Conservation (phyloP, 2,329 filamentous ascomycete species). For the Fusarium veterinarium region DNA sequence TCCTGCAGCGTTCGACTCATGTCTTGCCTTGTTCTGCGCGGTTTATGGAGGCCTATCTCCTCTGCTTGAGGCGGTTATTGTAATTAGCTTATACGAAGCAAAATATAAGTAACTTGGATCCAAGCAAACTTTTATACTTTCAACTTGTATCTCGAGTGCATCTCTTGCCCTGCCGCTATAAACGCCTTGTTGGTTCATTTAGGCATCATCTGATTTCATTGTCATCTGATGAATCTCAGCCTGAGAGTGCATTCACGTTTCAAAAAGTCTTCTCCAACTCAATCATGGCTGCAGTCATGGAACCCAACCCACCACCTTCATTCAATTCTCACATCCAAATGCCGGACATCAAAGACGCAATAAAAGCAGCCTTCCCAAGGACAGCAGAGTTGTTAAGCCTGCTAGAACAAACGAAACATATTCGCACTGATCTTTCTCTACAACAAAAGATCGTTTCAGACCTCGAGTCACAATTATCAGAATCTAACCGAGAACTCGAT, state of each 20-base stretch:
- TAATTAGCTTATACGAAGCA: not conserved
- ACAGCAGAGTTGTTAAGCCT: constrained; percentile 58
- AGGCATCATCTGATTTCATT: constrained; percentile 20
- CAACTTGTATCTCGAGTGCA: not conserved
- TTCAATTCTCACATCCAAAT: constrained; percentile 30
- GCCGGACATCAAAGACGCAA: constrained; percentile 49
- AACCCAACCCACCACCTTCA: constrained; percentile 9
- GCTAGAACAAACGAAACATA: constrained; percentile 62
- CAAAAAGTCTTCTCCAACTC: not conserved
- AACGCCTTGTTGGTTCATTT: not conserved
- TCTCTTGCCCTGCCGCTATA: not conserved
- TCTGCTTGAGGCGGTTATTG: not conserved
- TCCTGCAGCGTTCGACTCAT: constrained; percentile 26
- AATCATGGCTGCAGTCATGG: constrained; percentile 15
- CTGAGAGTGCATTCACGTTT: not conserved
- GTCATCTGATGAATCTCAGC: constrained; percentile 20
- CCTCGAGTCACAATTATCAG: constrained; percentile 55
- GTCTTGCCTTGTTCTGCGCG: not conserved
- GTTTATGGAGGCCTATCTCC: not conserved
- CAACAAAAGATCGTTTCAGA: constrained; percentile 59
- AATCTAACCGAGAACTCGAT: constrained; percentile 52
- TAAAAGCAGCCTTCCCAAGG: constrained; percentile 53
- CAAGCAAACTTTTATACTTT: not conserved
- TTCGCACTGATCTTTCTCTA: constrained; percentile 57
- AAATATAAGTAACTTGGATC: not conserved